phyloP scores from a whole-genome alignment of 1,284 basidiomycete species.

The Tetrapyrgos nigripes region DNA sequence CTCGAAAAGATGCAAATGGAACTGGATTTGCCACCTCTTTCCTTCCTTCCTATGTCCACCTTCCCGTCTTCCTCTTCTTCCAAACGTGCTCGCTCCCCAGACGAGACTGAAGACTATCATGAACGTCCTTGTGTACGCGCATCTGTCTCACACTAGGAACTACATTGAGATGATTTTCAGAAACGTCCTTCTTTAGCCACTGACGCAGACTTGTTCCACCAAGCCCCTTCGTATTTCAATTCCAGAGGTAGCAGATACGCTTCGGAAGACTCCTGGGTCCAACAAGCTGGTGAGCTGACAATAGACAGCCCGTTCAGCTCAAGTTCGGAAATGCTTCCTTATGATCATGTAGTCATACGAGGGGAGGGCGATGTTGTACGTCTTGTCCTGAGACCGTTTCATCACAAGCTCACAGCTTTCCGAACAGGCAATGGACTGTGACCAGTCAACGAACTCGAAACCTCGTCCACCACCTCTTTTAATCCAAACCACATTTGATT shows the following conservation, averaged over 20 bases:
- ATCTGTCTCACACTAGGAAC: neutral
- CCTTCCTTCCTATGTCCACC: slow-evolving; percentile 37
- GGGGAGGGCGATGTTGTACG: slow-evolving; percentile 45
- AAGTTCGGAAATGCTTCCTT: slow-evolving; percentile 14
- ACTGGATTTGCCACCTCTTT: slow-evolving; percentile 52
- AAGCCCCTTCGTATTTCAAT: slow-evolving; percentile 23
- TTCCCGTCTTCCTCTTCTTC: slow-evolving; percentile 35
- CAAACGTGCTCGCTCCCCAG: slow-evolving; percentile 67
- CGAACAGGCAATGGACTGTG: neutral
- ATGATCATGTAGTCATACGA: slow-evolving; percentile 10
- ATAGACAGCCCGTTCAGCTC: slow-evolving; percentile 58
- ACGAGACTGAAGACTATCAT: slow-evolving; percentile 39
- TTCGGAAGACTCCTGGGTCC: slow-evolving; percentile 75
- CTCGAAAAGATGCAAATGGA: slow-evolving; percentile 49
- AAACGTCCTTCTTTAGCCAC: slow-evolving; percentile 60
- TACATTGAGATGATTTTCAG: slow-evolving; percentile 37
- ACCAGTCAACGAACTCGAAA: slow-evolving; percentile 12
- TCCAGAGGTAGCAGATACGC: slow-evolving; percentile 42
- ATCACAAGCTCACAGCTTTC: slow-evolving; percentile 14
- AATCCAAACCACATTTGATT: slow-evolving; percentile 22
- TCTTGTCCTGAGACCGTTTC: slow-evolving; percentile 24
- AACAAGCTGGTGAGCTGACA: slow-evolving; percentile 61
- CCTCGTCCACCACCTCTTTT: slow-evolving; percentile 27
- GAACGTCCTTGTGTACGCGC: slow-evolving; percentile 58
- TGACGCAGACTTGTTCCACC: slow-evolving; percentile 22